These are phyloP conservation scores for Panicum virgatum DNA, from an alignment of 202 grass and related monocot genomes.

Conservation along the genomic window DNA sequence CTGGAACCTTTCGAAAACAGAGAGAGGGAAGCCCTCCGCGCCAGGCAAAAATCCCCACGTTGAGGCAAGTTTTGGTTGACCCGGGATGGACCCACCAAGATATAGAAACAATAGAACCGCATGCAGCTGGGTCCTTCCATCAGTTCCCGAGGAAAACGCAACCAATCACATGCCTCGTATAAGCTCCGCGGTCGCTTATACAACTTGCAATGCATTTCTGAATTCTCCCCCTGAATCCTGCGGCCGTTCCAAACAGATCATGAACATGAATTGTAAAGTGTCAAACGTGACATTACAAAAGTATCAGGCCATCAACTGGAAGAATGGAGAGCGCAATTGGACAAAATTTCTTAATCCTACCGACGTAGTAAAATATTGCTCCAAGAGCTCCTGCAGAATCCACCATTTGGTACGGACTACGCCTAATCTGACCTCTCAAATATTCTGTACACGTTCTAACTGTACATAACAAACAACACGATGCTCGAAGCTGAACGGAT, in stretches of 20 bases:
- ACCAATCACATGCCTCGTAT: too few species aligned
- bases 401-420: background rate
- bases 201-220: too few species aligned
- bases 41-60: too few species aligned
- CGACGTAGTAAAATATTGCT: background rate
- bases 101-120: too few species aligned
- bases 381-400: slow-evolving; percentile 13
- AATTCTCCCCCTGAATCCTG: too few species aligned
- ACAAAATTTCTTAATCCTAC: background rate
- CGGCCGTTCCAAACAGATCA: background rate
- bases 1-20: too few species aligned
- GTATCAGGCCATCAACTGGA: background rate
- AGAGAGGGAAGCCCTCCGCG: too few species aligned
- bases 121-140: too few species aligned
- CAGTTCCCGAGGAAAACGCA: too few species aligned
- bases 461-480: slow-evolving; percentile 39
- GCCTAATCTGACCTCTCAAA: slow-evolving; percentile 13
- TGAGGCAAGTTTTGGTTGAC: too few species aligned
- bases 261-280: background rate
- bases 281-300: background rate
- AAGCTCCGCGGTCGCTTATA: too few species aligned
- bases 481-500: background rate
- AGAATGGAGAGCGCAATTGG: background rate
- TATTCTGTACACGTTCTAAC: slow-evolving; percentile 48
- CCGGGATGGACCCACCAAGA: too few species aligned